phyloP scores from a whole-genome alignment of 345 rosid genomes.

The Luvunga scandens region DNA sequence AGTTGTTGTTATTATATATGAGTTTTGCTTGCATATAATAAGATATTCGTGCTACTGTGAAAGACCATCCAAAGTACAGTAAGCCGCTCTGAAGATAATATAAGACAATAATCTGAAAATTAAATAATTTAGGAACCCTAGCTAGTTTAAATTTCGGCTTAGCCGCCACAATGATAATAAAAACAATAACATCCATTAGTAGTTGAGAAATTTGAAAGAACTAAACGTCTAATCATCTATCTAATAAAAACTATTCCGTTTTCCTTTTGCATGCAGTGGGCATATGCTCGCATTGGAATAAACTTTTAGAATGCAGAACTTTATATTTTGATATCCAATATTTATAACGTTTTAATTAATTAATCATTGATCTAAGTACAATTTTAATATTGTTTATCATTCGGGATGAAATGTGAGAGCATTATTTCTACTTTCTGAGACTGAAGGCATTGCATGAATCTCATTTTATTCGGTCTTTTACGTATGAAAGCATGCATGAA shows the following conservation, averaged over 20 bases:
- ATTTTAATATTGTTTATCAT: background rate
- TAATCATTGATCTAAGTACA: no score
- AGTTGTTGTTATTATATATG: no score
- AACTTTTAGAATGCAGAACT: background rate
- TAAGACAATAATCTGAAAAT: slow-evolving; percentile 10
- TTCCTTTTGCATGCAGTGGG: background rate
- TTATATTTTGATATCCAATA: background rate
- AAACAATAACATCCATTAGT: background rate
- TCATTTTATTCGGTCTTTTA: background rate
- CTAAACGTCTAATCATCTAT: background rate
- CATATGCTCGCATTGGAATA: background rate
- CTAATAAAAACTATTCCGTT: background rate
- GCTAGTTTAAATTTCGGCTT: background rate
- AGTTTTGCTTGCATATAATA: no score
- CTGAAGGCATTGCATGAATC: background rate
- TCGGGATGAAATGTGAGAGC: background rate
- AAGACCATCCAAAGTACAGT: slow-evolving; percentile 17
- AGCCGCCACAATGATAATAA: background rate
- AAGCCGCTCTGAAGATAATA: background rate
- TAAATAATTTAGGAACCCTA: background rate
- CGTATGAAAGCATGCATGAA: slow-evolving; percentile 3
- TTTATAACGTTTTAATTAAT: no score
- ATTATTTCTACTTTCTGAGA: background rate
- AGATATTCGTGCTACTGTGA: background rate
- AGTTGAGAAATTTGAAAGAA: background rate